Percentiles rank a stretch among this genome's conserved stretches.
Conservation (phyloP, 2,329 filamentous ascomycete species). For the Geoglossum cookeanum region DNA sequence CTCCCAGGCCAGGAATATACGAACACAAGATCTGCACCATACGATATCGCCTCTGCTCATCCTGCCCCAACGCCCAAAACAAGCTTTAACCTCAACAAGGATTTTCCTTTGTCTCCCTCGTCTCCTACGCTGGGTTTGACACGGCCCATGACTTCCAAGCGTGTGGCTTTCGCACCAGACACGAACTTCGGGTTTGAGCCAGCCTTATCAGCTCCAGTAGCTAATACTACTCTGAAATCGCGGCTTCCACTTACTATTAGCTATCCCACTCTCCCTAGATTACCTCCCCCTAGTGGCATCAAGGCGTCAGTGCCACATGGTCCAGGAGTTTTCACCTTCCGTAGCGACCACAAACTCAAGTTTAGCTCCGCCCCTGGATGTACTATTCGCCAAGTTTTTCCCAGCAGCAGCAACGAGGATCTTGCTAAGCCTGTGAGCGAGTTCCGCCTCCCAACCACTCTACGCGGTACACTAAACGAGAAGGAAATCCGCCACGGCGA, state of each 20-base stretch:
- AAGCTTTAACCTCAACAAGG: constrained; percentile 26
- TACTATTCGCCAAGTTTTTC: constrained; percentile 39
- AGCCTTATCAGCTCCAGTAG: neutral
- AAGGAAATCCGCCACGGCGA: constrained; percentile 35
- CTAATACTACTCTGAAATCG: neutral
- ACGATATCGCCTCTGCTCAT: constrained; percentile 14
- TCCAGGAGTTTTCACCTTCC: constrained; percentile 45
- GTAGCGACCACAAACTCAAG: constrained; percentile 43
- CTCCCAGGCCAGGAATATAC: constrained; percentile 7
- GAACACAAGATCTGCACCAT: neutral
- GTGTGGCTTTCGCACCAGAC: constrained; percentile 1
- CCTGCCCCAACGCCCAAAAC: constrained; percentile 13
- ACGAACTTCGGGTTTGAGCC: neutral
- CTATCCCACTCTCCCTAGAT: neutral
- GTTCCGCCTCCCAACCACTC: constrained; percentile 25
- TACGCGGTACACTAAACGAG: constrained; percentile 46
- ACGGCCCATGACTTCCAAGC: neutral
- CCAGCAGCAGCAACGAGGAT: constrained; percentile 33
- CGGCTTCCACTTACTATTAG: neutral
- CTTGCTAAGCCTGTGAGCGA: constrained; percentile 20
- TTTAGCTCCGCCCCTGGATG: constrained; percentile 34
- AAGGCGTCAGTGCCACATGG: constrained; percentile 8
- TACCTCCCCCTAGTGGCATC: neutral
- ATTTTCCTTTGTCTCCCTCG: constrained; percentile 23
- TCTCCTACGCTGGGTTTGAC: neutral